Evolutionary conservation across 139 green algal genomes (phyloP), one percentile per base, ranked within the genome.

Genomic region (Yamagishiella unicocca): DNA sequence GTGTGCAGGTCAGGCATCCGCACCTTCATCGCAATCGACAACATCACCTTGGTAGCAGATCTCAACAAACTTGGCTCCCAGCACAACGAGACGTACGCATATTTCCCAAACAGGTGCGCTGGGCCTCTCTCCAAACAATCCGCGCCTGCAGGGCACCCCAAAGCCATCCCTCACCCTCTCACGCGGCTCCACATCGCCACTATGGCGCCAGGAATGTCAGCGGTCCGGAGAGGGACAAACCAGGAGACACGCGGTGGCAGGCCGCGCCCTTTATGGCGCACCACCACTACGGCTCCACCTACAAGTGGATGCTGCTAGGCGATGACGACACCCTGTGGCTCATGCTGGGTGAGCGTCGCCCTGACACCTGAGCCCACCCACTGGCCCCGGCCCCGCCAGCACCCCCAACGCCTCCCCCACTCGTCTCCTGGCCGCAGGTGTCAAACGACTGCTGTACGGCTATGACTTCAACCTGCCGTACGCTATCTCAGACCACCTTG

Each of bases 251-350:
- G 25, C 43, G 80, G 2, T 86, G 80, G 80, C 80, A 86, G 64
- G 80, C 64, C 7, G 80, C 80, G 1, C 80, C 80, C 19, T 86
- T 86, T 64, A 50, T 86, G 80, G 80, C 80, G 62, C 80, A 86
- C 43, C 64, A 37, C 43, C 64, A 86, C 43, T 86, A 86, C 43
- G 80, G 80, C 19, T 31, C 62, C 42, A 78, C 43, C 17, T 86
- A 86, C n/a, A 66, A 67, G 22, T 86, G 80, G 80, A 66, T 86
- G 45, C 80, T 86, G 62, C 80, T 86, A 22, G 80, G 80, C 25
- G 80, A 86, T 33, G 80, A 86, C 8, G 80, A 86, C 64, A 86
- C 80, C 43, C 80, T 86, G 21, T 86, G 80, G 80, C 77, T 86
- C 80, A 77, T 78, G 64, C 17, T 50, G n/a, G 80, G 80, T 86